phyloP scores from a whole-genome alignment of 2,329 filamentous ascomycete genomes.

The Neobulgaria alba region DNA sequence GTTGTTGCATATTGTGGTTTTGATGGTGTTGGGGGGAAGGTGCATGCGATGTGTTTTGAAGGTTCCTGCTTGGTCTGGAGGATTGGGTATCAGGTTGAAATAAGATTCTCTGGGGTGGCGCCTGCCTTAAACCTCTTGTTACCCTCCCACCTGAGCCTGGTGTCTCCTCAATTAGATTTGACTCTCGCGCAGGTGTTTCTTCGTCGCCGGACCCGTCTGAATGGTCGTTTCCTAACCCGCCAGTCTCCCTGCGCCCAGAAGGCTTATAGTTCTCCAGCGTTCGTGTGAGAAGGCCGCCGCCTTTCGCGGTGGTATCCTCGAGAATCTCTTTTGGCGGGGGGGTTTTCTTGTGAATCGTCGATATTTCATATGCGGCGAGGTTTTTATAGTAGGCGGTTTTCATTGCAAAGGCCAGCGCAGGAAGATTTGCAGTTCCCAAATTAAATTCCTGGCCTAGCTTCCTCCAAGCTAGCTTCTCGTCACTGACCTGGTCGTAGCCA shows the following conservation, averaged over 20 bases:
- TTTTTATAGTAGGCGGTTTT: constrained; percentile 90
- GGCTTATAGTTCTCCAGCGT: constrained; percentile 67
- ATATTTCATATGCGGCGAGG: constrained; percentile 79
- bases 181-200: constrained; percentile 47
- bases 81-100: constrained; percentile 73
- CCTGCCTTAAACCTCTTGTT: constrained; percentile 63
- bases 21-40: constrained; percentile 20
- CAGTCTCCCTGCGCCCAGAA: constrained; percentile 34
- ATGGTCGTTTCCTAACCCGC: constrained; percentile 43
- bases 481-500: constrained; percentile 78
- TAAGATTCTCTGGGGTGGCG: constrained; percentile 75
- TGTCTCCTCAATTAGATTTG: constrained; percentile 39
- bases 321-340: constrained; percentile 83
- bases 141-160: constrained; percentile 46
- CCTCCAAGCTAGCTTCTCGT: constrained; percentile 80
- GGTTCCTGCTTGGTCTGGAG: constrained; percentile 54
- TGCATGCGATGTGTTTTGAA: constrained; percentile 34
- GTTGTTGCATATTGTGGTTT: constrained; percentile 20
- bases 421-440: constrained; percentile 63
- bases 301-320: constrained; percentile 69
- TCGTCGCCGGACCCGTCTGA: constrained; percentile 53
- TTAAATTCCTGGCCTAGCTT: constrained; percentile 67
- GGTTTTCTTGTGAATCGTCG: constrained; percentile 65
- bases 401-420: constrained; percentile 76
- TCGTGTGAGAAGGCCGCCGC: constrained; percentile 67